A percentile compares a stretch with the other conserved stretches of the same genome.
These are phyloP conservation scores for Ambrosiella xylebori DNA, from an alignment of 2,329 filamentous ascomycete genomes.

Conservation along the genomic window DNA sequence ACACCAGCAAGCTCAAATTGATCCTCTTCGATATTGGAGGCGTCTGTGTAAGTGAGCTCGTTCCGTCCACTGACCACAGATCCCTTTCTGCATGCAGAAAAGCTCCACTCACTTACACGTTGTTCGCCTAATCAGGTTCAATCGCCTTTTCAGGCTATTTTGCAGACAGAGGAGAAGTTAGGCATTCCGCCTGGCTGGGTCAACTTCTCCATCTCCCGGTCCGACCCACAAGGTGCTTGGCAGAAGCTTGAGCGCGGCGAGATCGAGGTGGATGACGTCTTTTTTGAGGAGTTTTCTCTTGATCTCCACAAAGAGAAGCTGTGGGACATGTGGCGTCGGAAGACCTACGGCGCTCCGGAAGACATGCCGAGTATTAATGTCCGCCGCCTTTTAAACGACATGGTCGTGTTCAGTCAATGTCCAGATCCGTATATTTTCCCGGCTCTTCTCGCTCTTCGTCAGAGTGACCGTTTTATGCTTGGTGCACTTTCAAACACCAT, in stretches of 20 bases:
- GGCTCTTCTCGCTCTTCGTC: conserved; percentile 52
- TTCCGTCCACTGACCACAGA: background rate
- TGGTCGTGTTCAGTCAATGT: conserved; percentile 58
- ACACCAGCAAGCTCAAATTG: conserved; percentile 39
- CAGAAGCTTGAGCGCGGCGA: conserved; percentile 74
- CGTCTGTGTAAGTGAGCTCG: conserved; percentile 62
- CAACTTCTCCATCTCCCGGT: conserved; percentile 72
- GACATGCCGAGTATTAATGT: conserved; percentile 56
- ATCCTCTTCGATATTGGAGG: conserved; percentile 91
- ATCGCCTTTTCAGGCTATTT: conserved; percentile 82
- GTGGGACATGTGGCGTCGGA: conserved; percentile 47
- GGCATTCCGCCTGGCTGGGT: conserved; percentile 77
- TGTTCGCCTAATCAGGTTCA: conserved; percentile 43
- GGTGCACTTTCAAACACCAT: conserved; percentile 83
- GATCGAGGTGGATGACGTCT: conserved; percentile 54
- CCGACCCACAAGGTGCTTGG: conserved; percentile 68
- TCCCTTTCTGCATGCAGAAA: background rate
- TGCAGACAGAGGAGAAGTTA: conserved; percentile 67
- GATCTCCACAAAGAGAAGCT: conserved; percentile 51
- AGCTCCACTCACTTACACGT: background rate
- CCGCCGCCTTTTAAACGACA: conserved; percentile 69
- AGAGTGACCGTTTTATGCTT: conserved; percentile 48
- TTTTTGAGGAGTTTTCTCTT: conserved; percentile 57
- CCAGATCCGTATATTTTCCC: conserved; percentile 83
- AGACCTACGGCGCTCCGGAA: conserved; percentile 12